These are phyloP conservation scores for Calocybe cyanea DNA, from an alignment of 768 basidiomycete species.

Conservation along the genomic window DNA sequence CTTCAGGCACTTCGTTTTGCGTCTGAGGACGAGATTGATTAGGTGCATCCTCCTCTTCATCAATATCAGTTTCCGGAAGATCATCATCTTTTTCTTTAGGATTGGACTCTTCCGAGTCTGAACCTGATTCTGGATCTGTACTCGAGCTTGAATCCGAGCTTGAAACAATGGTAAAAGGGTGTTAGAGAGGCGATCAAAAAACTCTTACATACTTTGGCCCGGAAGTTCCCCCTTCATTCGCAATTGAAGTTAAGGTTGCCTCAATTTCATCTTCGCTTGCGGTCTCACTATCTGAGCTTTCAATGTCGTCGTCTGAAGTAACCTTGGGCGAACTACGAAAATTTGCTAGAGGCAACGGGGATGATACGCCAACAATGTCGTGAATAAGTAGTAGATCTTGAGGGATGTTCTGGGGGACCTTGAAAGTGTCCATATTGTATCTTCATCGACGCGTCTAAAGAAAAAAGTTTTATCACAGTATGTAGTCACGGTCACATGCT, in stretches of 20 bases:
- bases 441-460: constrained; percentile 11
- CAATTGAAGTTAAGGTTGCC: constrained; percentile 44
- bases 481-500: constrained; percentile 14
- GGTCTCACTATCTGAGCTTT: constrained; percentile 49
- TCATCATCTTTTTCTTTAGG: constrained; percentile 15
- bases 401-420: constrained; percentile 55
- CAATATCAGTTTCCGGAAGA: constrained; percentile 46
- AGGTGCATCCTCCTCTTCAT: constrained; percentile 50
- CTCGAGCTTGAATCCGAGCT: constrained; percentile 15
- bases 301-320: constrained; percentile 42
- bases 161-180: constrained; percentile 4
- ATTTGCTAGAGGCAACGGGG: not conserved
- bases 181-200: constrained; percentile 6
- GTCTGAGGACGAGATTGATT: constrained; percentile 50
- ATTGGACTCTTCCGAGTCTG: constrained; percentile 21
- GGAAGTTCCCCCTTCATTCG: constrained; percentile 34
- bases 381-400: constrained; percentile 77
- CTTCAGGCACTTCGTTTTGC: constrained; percentile 65
- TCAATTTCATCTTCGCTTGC: constrained; percentile 75
- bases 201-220: constrained; percentile 18
- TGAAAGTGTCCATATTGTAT: constrained; percentile 44
- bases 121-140: constrained; percentile 37
- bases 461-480: constrained; percentile 8
- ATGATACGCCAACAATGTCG: constrained; percentile 47
- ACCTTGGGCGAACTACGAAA: constrained; percentile 5